Conservation (phyloP, 306 rosid genomes). For the Hippophae rhamnoides region DNA sequence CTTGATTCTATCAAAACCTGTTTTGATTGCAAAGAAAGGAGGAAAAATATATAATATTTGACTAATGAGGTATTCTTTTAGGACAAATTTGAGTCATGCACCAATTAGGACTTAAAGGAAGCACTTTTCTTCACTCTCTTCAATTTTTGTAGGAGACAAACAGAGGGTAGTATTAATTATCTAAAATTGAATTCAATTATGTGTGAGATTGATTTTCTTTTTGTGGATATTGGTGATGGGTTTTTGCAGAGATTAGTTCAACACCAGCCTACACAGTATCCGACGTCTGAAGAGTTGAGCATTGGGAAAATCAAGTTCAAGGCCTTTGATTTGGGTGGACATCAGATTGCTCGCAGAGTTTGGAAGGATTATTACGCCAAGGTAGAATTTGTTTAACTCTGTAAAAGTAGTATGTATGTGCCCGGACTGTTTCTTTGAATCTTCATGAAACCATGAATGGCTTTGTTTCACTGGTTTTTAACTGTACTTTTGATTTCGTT, state of each 20-base stretch:
- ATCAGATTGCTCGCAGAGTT: conserved; percentile 73
- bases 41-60: neutral
- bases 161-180: neutral
- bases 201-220: neutral
- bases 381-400: conserved; percentile 28
- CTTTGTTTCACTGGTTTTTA: no score
- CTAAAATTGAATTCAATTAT: no score
- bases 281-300: conserved; percentile 75
- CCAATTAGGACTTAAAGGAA: neutral
- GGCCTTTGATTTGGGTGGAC: conserved; percentile 87
- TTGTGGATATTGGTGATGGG: neutral
- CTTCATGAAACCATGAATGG: no score
- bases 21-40: no score
- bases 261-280: conserved; percentile 79
- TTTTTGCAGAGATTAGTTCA: conserved; percentile 69
- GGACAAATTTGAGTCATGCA: neutral
- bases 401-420: neutral
- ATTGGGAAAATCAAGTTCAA: conserved; percentile 83
- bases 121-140: neutral
- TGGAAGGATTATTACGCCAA: conserved; percentile 86
- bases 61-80: neutral
- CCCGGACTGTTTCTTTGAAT: no score
- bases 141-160: neutral
- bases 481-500: no score
- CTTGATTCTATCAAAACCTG: no score